Percentiles rank a stretch among this genome's conserved stretches.
Conservation (phyloP, 2,329 filamentous ascomycete species). For the Cercospora beticola region DNA sequence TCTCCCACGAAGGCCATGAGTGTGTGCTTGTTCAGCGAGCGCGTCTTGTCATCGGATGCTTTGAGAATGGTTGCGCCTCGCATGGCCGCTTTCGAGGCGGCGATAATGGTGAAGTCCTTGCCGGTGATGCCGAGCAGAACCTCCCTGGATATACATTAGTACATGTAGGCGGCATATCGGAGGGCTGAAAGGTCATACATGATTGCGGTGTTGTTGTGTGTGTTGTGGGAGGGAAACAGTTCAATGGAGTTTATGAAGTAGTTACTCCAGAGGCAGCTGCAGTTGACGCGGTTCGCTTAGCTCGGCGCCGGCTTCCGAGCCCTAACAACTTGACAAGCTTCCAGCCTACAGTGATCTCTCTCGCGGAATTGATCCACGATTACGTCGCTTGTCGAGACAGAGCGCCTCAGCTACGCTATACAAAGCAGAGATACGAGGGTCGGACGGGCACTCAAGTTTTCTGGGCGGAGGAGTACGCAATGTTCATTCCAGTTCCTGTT, state of each 20-base stretch:
- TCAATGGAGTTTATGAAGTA: slow-evolving; percentile 15
- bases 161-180: background rate
- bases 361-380: too few species aligned
- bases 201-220: slow-evolving; percentile 14
- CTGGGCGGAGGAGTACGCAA: too few species aligned
- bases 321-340: background rate
- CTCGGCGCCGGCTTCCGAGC: background rate
- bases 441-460: too few species aligned
- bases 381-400: too few species aligned
- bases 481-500: too few species aligned
- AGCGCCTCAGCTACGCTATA: too few species aligned
- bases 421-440: too few species aligned
- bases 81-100: slow-evolving; percentile 97
- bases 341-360: too few species aligned
- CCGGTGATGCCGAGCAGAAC: slow-evolving; percentile 96
- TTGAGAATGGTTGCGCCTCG: slow-evolving; percentile 95
- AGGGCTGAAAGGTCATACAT: slow-evolving; percentile 19
- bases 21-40: slow-evolving; percentile 86
- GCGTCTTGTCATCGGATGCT: slow-evolving; percentile 93
- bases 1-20: slow-evolving; percentile 95
- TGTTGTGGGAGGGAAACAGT: slow-evolving; percentile 1
- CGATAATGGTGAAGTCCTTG: slow-evolving; percentile 98
- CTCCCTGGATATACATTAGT: slow-evolving; percentile 64
- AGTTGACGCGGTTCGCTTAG: slow-evolving; percentile 2
- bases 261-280: slow-evolving; percentile 4